Percentiles rank a stretch among this genome's conserved stretches.
phyloP scores from a whole-genome alignment of 257 asterid genomes.

The Mitragyna speciosa region DNA sequence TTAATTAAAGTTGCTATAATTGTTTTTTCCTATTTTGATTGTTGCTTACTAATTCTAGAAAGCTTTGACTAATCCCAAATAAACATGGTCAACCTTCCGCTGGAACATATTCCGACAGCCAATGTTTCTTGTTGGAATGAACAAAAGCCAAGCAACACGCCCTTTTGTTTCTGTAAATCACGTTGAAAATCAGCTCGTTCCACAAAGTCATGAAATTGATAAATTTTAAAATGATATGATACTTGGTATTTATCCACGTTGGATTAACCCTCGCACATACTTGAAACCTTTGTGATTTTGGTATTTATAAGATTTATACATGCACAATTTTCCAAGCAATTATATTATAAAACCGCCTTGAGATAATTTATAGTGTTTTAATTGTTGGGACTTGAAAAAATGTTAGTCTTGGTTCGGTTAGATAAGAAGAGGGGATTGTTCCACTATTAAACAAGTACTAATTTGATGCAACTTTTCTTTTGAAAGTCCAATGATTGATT shows the following conservation, averaged over 20 bases:
- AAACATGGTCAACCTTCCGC: too few relatives aligned
- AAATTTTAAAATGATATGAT: background rate
- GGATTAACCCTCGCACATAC: too few relatives aligned
- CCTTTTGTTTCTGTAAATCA: background rate
- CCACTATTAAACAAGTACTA: background rate
- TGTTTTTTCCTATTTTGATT: too few relatives aligned
- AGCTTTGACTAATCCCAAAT: too few relatives aligned
- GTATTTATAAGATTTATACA: too few relatives aligned
- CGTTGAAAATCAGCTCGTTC: background rate
- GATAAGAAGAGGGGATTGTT: background rate
- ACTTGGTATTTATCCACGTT: background rate
- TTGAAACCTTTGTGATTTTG: too few relatives aligned
- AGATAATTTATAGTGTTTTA: too few relatives aligned
- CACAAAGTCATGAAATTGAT: background rate
- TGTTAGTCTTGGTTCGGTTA: background rate
- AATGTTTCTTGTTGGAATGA: background rate
- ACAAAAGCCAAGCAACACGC: background rate
- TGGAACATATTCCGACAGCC: background rate
- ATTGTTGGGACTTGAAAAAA: background rate
- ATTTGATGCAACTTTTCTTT: background rate
- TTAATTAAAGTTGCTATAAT: too few relatives aligned
- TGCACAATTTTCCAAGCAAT: too few relatives aligned
- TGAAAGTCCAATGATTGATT: background rate
- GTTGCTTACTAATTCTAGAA: background rate
- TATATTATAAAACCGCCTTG: background rate